Evolutionary conservation across 495 filamentous ascomycete species (phyloP), one percentile per base, ranked within the genome.

Genomic region (Podospora sp.): DNA sequence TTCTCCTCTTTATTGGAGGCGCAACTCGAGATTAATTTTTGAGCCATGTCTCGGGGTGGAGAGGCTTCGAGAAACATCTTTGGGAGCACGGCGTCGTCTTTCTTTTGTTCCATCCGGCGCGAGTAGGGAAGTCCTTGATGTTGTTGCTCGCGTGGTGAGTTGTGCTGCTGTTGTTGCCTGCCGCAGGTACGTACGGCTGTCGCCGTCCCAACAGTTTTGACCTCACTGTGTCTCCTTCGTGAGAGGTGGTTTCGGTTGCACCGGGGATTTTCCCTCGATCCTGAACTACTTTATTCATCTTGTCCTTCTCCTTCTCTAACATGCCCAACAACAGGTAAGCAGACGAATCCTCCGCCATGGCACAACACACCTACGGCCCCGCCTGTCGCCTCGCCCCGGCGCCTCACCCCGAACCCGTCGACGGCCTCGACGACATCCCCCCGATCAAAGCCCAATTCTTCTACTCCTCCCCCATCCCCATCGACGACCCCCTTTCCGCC

Each of bases 401-500:
- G 36, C 67, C 70, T 12, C 63, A 71, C 50, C 77, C 74, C 8
- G 62, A 68, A 50, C 62, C 73, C 24, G 35, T 74, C n/a, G 68
- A 74, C 20, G 71, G 71, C 53, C 73, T 78, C 60, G 76, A 83
- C 49, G 82, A 76, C 65, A 81, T 83, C 56, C 87, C 87, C 7
- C 77, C 80, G 8, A 71, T 91, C 33, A 82, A 82, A 26, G 84
- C 90, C 53, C 92, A 93, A 53, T 96, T 91, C 80, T 96, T 94
- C 75, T 95, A 94, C 77, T 82, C 86, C 29, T 93, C 92, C 16
- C 81, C 85, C 21, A 81, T 92, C 33, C 87, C 91, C 49, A 90
- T 96, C 72, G 92, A 96, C 75, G 92, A 96, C 75, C 92, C 92
- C 14, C 83, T 94, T 51, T 89, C 90, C 6, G 84, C 89, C 1